Evolutionary conservation across 495 filamentous ascomycete genomes (phyloP).

Genomic region (Aspergillus baeticus): DNA sequence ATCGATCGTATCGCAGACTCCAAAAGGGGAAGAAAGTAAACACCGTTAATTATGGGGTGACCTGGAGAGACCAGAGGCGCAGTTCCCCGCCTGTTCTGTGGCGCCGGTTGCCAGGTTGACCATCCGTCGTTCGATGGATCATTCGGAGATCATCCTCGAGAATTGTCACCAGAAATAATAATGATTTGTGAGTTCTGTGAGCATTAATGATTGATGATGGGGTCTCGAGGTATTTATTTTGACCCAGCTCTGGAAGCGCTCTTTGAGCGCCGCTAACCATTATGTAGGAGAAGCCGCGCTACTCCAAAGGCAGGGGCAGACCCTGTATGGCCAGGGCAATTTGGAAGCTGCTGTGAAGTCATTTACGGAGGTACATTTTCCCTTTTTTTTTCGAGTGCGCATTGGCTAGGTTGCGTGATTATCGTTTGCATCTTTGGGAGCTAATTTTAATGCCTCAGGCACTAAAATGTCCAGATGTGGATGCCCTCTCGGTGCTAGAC

Average conservation of each 20-base stretch:
- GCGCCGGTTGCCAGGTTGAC: slow-evolving; percentile 17
- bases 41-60: slow-evolving; percentile 25
- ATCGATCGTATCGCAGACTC: slow-evolving; percentile 11
- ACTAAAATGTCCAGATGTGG: slow-evolving; percentile 28
- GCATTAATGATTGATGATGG: slow-evolving; percentile 14
- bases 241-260: background rate
- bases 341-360: slow-evolving; percentile 40
- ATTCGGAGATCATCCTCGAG: background rate
- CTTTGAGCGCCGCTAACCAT: background rate
- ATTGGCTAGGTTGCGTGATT: background rate
- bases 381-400: slow-evolving; percentile 9
- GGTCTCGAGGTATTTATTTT: slow-evolving; percentile 12
- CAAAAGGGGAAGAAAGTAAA: slow-evolving; percentile 49
- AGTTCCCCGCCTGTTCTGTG: slow-evolving; percentile 11
- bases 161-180: background rate
- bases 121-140: background rate
- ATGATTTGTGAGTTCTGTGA: background rate
- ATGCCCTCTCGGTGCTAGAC: slow-evolving; percentile 50
- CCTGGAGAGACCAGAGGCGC: slow-evolving; percentile 5
- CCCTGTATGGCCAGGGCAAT: slow-evolving; percentile 39
- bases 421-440: background rate
- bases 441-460: slow-evolving; percentile 29
- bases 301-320: slow-evolving; percentile 37
- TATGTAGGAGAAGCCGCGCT: slow-evolving; percentile 11
- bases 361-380: slow-evolving; percentile 39